Evolutionary conservation across 2,329 filamentous ascomycete species (phyloP).

Genomic region (Dryadomyces sulphureus): DNA sequence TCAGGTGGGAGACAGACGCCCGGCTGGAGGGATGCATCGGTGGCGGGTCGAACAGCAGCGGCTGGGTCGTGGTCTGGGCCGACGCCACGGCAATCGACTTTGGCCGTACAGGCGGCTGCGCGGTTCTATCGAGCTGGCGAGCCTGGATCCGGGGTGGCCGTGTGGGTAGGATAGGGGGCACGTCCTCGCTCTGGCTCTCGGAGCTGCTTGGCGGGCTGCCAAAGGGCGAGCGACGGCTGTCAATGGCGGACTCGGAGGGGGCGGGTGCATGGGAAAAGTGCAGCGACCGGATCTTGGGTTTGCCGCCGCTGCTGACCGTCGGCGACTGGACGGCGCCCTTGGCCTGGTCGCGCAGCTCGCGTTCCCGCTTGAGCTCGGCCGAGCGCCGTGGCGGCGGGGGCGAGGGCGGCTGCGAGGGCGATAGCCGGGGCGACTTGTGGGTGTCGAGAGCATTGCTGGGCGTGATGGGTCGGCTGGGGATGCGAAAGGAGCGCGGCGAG

Average conservation of each 20-base stretch:
- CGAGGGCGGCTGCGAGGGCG: constrained; percentile 39
- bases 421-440: constrained; percentile 31
- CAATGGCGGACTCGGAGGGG: neutral
- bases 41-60: constrained; percentile 32
- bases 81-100: neutral
- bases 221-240: constrained; percentile 56
- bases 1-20: constrained; percentile 23
- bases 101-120: neutral
- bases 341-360: constrained; percentile 18
- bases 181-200: constrained; percentile 39
- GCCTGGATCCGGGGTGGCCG: constrained; percentile 25
- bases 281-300: constrained; percentile 28
- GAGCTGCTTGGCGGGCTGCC: constrained; percentile 70
- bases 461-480: constrained; percentile 40
- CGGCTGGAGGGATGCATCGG: constrained; percentile 32
- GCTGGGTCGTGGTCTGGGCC: constrained; percentile 13
- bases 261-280: neutral
- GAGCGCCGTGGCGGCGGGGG: constrained; percentile 50
- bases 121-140: neutral
- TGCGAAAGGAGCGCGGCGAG: constrained; percentile 32
- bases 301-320: constrained; percentile 66
- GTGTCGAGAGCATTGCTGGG: constrained; percentile 34
- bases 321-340: constrained; percentile 37
- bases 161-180: constrained; percentile 32
- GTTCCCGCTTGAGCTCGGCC: constrained; percentile 38